Conservation (phyloP, 768 basidiomycete genomes). For the Suillus paluster region DNA sequence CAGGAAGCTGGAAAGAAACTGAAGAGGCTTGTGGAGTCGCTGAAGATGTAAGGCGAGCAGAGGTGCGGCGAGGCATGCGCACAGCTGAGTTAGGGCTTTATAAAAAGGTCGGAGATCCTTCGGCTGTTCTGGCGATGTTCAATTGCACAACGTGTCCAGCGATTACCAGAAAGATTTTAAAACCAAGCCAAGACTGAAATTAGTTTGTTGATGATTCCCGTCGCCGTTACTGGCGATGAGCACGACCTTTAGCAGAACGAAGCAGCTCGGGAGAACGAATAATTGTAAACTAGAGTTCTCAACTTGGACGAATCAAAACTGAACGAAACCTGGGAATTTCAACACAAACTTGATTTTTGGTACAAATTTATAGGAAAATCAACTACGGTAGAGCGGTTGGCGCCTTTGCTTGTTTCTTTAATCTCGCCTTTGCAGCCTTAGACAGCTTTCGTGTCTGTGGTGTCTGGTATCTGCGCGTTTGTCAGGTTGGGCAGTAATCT, state of each 20-base stretch:
- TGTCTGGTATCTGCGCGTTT: constrained; percentile 54
- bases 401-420: constrained; percentile 49
- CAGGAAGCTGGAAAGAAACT: constrained; percentile 30
- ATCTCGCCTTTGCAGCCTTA: constrained; percentile 59
- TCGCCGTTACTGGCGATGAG: not conserved
- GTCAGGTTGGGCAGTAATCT: constrained; percentile 13
- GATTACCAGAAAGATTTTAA: not conserved
- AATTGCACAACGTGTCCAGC: constrained; percentile 3
- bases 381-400: constrained; percentile 14
- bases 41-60: constrained; percentile 40
- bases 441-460: constrained; percentile 57
- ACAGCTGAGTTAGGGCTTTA: constrained; percentile 40
- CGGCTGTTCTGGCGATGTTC: constrained; percentile 22
- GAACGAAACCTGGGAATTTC: constrained; percentile 16
- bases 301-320: constrained; percentile 6
- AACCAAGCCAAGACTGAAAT: constrained; percentile 1
- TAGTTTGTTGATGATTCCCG: not conserved
- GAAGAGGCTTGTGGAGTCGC: constrained; percentile 33
- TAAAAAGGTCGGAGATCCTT: constrained; percentile 43
- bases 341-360: constrained; percentile 8
- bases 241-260: constrained; percentile 1
- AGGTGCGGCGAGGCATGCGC: constrained; percentile 63
- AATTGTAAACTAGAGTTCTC: constrained; percentile 7
- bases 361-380: constrained; percentile 28
- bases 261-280: not conserved